Conservation (phyloP, 352 stramenopile genomes). For the Pythium utonaiense region DNA sequence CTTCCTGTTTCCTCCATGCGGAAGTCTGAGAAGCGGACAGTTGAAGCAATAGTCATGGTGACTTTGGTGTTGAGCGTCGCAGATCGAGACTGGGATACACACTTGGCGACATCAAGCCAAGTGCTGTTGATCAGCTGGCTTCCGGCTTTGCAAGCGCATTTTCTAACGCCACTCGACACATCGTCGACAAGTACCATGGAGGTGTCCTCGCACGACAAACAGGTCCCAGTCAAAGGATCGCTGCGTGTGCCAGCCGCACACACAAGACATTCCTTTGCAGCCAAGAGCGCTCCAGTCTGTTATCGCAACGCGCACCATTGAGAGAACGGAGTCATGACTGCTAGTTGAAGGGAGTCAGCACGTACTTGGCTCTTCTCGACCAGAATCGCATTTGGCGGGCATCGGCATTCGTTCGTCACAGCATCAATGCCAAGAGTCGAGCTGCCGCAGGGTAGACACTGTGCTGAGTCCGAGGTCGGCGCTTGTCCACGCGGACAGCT, state of each 20-base stretch:
- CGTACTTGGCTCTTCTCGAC: slow-evolving; percentile 47
- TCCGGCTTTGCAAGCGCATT: slow-evolving; percentile 59
- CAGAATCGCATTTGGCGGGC: slow-evolving; percentile 39
- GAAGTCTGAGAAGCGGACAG: slow-evolving; percentile 45
- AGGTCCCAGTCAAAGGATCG: slow-evolving; percentile 41
- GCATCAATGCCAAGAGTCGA: slow-evolving; percentile 47
- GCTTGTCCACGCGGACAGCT: slow-evolving; percentile 35
- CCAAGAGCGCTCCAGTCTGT: slow-evolving; percentile 49
- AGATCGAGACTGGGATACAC: slow-evolving; percentile 33
- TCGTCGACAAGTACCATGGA: slow-evolving; percentile 58
- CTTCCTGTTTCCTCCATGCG: slow-evolving; percentile 28
- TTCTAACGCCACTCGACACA: slow-evolving; percentile 10
- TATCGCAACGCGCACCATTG: not conserved
- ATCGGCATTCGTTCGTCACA: slow-evolving; percentile 44
- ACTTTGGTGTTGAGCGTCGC: slow-evolving; percentile 54
- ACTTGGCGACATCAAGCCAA: slow-evolving; percentile 21
- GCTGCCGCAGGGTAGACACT: slow-evolving; percentile 57
- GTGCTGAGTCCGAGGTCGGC: slow-evolving; percentile 36
- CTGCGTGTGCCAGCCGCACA: slow-evolving; percentile 42
- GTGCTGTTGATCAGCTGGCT: slow-evolving; percentile 54
- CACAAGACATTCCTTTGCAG: slow-evolving; percentile 55
- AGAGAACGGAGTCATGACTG: not conserved
- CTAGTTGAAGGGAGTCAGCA: not conserved
- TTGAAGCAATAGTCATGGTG: slow-evolving; percentile 28
- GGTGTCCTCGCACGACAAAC: slow-evolving; percentile 67